These are phyloP conservation scores for Skeletonema marinoi DNA, from an alignment of 108 stramenopile species.

Conservation along the genomic window DNA sequence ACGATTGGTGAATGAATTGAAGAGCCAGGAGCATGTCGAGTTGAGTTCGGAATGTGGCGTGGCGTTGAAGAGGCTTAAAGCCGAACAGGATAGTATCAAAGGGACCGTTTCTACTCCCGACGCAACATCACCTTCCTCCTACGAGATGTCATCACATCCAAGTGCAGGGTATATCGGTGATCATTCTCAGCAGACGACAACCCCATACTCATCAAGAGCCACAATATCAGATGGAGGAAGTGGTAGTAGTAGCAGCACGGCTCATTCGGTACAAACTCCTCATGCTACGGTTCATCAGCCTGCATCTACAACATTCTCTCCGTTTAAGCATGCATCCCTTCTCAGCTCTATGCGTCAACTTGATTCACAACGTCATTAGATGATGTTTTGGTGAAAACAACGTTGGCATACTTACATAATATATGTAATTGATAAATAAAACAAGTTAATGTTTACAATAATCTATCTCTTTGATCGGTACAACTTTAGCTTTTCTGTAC, in stretches of 20 bases:
- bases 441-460: neutral
- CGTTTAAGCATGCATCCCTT: neutral
- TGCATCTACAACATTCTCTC: neutral
- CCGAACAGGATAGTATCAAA: neutral
- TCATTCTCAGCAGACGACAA: neutral
- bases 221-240: neutral
- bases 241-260: neutral
- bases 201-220: neutral
- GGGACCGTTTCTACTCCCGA: neutral
- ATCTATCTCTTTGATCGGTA: neutral
- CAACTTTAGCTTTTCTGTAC: neutral
- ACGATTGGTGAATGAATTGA: constrained; percentile 21
- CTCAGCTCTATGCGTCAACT: constrained; percentile 3
- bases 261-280: neutral
- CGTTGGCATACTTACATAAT: neutral
- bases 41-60: neutral
- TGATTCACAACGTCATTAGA: constrained; percentile 5
- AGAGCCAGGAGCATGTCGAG: constrained; percentile 20
- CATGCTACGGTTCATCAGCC: neutral
- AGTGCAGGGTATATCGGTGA: neutral
- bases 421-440: neutral
- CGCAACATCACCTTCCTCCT: neutral
- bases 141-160: neutral
- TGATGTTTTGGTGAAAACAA: neutral
- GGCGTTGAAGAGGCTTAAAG: neutral